phyloP scores from a whole-genome alignment of 2,329 filamentous ascomycete species.

The Alternaria tenuissima region DNA sequence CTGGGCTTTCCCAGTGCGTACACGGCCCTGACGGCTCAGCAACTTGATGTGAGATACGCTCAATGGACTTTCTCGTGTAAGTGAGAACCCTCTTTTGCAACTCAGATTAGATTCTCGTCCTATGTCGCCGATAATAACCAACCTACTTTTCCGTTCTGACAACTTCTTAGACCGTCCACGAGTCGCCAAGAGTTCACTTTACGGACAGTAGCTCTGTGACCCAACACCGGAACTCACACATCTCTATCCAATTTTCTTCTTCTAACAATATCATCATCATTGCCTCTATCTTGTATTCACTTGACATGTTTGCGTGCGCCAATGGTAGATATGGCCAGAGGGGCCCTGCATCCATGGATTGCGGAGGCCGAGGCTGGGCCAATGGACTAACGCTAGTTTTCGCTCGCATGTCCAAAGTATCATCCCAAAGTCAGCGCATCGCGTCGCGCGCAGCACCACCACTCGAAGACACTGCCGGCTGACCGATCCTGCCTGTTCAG shows the following conservation, averaged over 20 bases:
- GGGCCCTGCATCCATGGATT: constrained; percentile 10
- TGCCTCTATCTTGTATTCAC: neutral
- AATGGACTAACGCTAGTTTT: constrained; percentile 14
- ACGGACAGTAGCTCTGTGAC: neutral
- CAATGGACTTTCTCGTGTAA: constrained; percentile 6
- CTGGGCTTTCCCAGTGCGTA: constrained; percentile 3
- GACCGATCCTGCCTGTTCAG: neutral
- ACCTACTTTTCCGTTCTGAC: constrained; percentile 9
- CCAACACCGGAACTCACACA: neutral
- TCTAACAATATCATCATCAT: neutral
- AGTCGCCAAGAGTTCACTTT: constrained; percentile 12
- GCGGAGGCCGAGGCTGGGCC: constrained; percentile 12
- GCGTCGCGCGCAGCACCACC: constrained; percentile 14
- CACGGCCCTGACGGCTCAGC: constrained; percentile 1
- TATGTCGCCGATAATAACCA: neutral
- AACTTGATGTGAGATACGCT: constrained; percentile 1
- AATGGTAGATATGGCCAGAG: constrained; percentile 1
- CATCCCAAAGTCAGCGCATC: constrained; percentile 9
- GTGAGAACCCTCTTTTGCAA: constrained; percentile 1
- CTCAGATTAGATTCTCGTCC: neutral
- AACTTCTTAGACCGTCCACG: constrained; percentile 7
- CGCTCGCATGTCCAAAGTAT: constrained; percentile 16
- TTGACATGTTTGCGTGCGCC: constrained; percentile 10
- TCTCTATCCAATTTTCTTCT: neutral
- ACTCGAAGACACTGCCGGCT: constrained; percentile 8